Conservation (phyloP, 176 grass and related monocot genomes). For the Aegilops speltoides region DNA sequence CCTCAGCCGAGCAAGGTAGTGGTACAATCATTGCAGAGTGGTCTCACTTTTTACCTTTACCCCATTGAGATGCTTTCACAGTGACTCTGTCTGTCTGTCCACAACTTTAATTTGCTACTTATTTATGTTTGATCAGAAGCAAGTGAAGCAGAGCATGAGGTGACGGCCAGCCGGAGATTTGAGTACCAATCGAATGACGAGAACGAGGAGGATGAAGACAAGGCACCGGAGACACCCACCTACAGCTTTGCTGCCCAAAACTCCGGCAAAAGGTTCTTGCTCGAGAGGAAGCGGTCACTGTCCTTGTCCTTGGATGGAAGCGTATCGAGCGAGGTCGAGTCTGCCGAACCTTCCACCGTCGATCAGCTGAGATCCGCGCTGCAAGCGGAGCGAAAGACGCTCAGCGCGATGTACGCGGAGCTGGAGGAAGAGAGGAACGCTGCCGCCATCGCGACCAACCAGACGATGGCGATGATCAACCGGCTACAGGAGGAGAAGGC, state of each 20-base stretch:
- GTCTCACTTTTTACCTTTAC: not conserved
- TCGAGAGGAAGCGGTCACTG: constrained; percentile 65
- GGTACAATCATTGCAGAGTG: not conserved
- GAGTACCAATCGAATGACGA: constrained; percentile 14
- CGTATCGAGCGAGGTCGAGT: constrained; percentile 60
- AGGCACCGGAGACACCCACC: constrained; percentile 57
- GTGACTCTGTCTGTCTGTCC: no score
- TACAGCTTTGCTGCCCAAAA: constrained; percentile 44
- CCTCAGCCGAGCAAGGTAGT: constrained; percentile 32
- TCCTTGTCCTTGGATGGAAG: constrained; percentile 70
- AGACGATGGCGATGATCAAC: constrained; percentile 99
- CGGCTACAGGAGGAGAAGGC: constrained; percentile 99
- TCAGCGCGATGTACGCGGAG: constrained; percentile 78
- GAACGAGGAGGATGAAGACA: constrained; percentile 61
- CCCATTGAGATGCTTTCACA: not conserved
- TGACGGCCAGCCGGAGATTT: not conserved
- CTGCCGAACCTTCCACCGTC: constrained; percentile 45
- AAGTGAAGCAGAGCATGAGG: constrained; percentile 19
- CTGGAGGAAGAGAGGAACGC: constrained; percentile 96
- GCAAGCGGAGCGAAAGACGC: constrained; percentile 51
- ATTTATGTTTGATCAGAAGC: constrained; percentile 20
- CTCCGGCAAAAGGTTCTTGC: constrained; percentile 43
- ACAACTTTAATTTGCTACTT: not conserved
- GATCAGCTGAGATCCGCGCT: constrained; percentile 71
- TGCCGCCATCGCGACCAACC: constrained; percentile 73